Evolutionary conservation across 1,139 yeast species (phyloP).

Genomic region (Diutina siamensis): DNA sequence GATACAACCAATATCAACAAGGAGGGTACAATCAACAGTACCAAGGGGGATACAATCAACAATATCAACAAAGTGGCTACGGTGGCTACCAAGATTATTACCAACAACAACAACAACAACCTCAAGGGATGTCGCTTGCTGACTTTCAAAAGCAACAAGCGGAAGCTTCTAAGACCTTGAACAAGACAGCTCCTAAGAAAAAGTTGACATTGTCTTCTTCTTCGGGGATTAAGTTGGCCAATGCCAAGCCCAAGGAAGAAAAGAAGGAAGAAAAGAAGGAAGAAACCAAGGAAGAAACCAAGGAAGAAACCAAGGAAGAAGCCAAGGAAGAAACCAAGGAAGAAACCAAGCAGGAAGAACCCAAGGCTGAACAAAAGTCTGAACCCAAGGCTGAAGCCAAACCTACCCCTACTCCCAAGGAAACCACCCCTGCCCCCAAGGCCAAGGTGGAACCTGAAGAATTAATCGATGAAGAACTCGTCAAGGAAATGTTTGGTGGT

Average conservation of each 20-base stretch:
- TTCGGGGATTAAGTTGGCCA: slow-evolving; percentile 58
- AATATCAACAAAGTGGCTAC: slow-evolving; percentile 11
- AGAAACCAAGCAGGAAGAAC: too few relatives aligned
- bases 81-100: slow-evolving; percentile 13
- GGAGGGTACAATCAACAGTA: slow-evolving; percentile 16
- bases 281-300: slow-evolving; percentile 13
- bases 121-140: slow-evolving; percentile 74
- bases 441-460: slow-evolving; percentile 54
- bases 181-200: slow-evolving; percentile 37
- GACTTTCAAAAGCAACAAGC: slow-evolving; percentile 72
- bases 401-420: slow-evolving; percentile 10
- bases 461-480: slow-evolving; percentile 76
- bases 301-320: slow-evolving; percentile 6
- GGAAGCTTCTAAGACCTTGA: slow-evolving; percentile 25
- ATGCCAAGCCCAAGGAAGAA: slow-evolving; percentile 22
- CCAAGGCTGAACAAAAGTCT: slow-evolving; percentile 7
- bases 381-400: background rate
- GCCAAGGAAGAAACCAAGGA: slow-evolving; percentile 1
- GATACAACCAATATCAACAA: slow-evolving; percentile 16
- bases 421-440: slow-evolving; percentile 13
- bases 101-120: slow-evolving; percentile 15
- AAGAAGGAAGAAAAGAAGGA: slow-evolving; percentile 17
- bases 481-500: slow-evolving; percentile 89
- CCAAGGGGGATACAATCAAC: slow-evolving; percentile 13
- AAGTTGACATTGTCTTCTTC: slow-evolving; percentile 57